phyloP scores from a whole-genome alignment of 2,329 filamentous ascomycete genomes.

The Lachnellula occidentalis region DNA sequence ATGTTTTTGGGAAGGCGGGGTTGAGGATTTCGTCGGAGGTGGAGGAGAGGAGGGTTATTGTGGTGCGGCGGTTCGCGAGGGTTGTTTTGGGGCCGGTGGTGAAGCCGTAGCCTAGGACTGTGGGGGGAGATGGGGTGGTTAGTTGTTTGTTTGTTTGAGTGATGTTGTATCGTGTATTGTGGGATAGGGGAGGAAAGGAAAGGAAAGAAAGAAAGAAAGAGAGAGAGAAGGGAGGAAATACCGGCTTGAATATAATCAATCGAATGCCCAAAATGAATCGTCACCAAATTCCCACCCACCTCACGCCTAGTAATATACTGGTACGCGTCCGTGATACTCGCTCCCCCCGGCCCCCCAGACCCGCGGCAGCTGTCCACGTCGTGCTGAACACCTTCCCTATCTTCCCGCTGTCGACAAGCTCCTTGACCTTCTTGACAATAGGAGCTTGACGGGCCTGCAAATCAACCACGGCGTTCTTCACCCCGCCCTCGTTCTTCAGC shows the following conservation, averaged over 20 bases:
- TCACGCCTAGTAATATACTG: constrained; percentile 44
- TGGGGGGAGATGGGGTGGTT: neutral
- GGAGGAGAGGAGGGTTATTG: constrained; percentile 9
- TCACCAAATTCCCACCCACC: constrained; percentile 35
- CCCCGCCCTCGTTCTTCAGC: constrained; percentile 37
- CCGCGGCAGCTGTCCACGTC: constrained; percentile 10
- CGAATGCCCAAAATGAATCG: constrained; percentile 27
- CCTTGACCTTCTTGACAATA: constrained; percentile 37
- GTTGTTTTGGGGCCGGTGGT: constrained; percentile 6
- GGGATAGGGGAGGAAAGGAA: neutral
- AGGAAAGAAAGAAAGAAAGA: neutral
- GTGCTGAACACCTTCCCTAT: constrained; percentile 49
- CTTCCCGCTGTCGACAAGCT: constrained; percentile 38
- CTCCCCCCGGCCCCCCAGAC: constrained; percentile 7
- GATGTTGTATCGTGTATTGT: neutral
- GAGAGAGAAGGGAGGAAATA: constrained; percentile 4
- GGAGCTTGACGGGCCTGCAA: constrained; percentile 47
- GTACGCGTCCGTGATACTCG: constrained; percentile 24
- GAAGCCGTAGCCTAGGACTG: constrained; percentile 20
- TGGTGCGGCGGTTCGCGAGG: constrained; percentile 9
- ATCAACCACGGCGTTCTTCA: constrained; percentile 38
- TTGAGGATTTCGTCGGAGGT: constrained; percentile 6
- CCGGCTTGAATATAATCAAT: constrained; percentile 39
- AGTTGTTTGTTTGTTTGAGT: neutral
- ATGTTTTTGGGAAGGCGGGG: constrained; percentile 2